Evolutionary conservation across 805 yeast species (phyloP).

Genomic region (Candida argentea): DNA sequence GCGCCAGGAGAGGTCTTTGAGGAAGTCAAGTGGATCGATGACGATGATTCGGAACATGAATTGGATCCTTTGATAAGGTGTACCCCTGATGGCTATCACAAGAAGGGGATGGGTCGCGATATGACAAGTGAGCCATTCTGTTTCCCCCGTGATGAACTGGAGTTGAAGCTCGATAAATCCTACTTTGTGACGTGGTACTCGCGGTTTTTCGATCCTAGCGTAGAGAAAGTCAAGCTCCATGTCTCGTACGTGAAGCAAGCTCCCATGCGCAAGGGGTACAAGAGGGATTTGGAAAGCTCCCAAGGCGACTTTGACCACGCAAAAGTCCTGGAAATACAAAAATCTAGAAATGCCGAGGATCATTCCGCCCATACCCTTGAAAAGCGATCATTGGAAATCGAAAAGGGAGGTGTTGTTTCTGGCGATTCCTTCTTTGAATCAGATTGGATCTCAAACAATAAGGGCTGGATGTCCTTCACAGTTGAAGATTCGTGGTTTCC

Average conservation of each 20-base stretch:
- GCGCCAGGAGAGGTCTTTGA: slow-evolving; percentile 45
- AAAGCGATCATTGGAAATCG: slow-evolving; percentile 23
- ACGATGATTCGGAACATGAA: slow-evolving; percentile 62
- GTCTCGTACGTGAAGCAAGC: slow-evolving; percentile 54
- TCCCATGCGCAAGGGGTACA: slow-evolving; percentile 45
- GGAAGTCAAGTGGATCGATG: slow-evolving; percentile 49
- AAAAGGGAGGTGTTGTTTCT: slow-evolving; percentile 25
- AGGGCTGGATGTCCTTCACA: slow-evolving; percentile 57
- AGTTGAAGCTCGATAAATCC: slow-evolving; percentile 47
- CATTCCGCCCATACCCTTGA: no score
- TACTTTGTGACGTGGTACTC: slow-evolving; percentile 81
- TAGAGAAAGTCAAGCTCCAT: slow-evolving; percentile 55
- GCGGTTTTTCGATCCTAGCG: slow-evolving; percentile 45
- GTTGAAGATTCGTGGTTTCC: slow-evolving; percentile 55
- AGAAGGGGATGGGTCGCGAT: slow-evolving; percentile 52
- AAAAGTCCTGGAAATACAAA: no score
- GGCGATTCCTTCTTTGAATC: slow-evolving; percentile 48
- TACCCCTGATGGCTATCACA: slow-evolving; percentile 65
- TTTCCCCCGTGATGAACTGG: slow-evolving; percentile 57
- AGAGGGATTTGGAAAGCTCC: slow-evolving; percentile 19
- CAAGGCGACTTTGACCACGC: slow-evolving; percentile 1
- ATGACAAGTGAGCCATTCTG: slow-evolving; percentile 71
- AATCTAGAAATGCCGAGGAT: neutral
- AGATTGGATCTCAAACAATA: slow-evolving; percentile 56
- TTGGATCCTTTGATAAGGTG: slow-evolving; percentile 78